These are phyloP conservation scores for Smallanthus sonchifolius DNA, from an alignment of 129 eudicot genomes.

Conservation along the genomic window DNA sequence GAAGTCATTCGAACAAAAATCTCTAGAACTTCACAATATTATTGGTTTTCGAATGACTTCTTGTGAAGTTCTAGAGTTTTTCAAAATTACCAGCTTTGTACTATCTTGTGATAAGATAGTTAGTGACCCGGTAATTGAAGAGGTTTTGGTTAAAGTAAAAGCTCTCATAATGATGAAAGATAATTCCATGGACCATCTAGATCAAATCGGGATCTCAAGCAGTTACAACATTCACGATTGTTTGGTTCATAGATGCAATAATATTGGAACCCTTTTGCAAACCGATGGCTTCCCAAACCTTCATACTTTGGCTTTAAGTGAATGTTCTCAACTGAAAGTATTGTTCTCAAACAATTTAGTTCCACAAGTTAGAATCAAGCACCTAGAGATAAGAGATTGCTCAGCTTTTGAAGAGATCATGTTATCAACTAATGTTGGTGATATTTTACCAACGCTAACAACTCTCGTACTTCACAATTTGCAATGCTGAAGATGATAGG, in stretches of 20 bases:
- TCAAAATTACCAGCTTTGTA: neutral
- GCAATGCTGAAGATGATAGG: neutral
- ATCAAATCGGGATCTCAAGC: neutral
- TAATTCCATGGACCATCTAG: neutral
- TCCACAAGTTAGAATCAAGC: neutral
- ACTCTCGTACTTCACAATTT: neutral
- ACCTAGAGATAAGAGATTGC: conserved; percentile 2
- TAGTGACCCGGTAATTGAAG: neutral
- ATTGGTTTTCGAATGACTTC: neutral
- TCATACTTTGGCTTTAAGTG: neutral
- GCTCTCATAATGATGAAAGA: neutral
- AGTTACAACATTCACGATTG: neutral
- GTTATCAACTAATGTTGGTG: conserved; percentile 2
- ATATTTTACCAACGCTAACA: neutral
- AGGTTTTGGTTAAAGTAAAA: neutral
- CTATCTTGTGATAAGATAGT: neutral
- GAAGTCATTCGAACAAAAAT: too few relatives aligned
- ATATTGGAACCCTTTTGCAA: neutral
- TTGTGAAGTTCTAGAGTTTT: neutral
- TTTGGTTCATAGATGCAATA: neutral
- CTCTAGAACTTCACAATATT: too few relatives aligned
- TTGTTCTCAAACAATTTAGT: neutral
- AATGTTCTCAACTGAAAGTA: neutral
- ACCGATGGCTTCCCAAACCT: neutral
- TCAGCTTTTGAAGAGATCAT: conserved; percentile 8